A percentile compares a stretch with the other conserved stretches of the same genome.
Evolutionary conservation across 305 asterid species (phyloP).

Genomic region (Fraxinus angustifolia): DNA sequence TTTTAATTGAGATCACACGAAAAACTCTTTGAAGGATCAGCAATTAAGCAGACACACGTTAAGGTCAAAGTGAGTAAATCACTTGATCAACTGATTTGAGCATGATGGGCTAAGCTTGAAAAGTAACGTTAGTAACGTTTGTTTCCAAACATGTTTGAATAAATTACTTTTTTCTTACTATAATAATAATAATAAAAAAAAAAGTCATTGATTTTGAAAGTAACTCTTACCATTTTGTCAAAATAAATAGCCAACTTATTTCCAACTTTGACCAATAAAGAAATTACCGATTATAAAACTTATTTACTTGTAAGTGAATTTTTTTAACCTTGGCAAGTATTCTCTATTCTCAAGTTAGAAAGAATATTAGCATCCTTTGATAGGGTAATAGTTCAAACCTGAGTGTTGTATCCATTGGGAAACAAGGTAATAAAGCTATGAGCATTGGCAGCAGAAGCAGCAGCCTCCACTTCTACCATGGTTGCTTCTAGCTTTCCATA

Average conservation of each 20-base stretch:
- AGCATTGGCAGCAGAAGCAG: conserved; percentile 95
- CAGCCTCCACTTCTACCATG: conserved; percentile 89
- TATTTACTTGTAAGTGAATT: neutral
- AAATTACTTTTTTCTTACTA: neutral
- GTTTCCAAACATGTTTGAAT: neutral
- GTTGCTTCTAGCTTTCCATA: conserved; percentile 94
- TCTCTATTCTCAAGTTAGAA: neutral
- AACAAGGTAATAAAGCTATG: conserved; percentile 83
- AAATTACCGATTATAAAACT: neutral
- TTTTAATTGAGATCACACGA: neutral
- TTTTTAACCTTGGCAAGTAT: neutral
- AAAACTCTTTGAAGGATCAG: neutral
- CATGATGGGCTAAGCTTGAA: neutral
- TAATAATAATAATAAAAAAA: neutral
- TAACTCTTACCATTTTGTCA: neutral
- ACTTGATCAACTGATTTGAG: neutral
- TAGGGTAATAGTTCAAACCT: conserved; percentile 30
- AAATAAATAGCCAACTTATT: neutral
- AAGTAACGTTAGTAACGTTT: neutral
- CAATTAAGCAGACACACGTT: neutral
- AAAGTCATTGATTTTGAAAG: neutral
- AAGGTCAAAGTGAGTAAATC: neutral
- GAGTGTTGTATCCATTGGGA: conserved; percentile 90
- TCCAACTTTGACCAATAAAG: neutral
- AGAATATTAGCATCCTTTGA: neutral